Evolutionary conservation across 352 stramenopile species (phyloP).

Genomic region (Phytophthora pluvialis): DNA sequence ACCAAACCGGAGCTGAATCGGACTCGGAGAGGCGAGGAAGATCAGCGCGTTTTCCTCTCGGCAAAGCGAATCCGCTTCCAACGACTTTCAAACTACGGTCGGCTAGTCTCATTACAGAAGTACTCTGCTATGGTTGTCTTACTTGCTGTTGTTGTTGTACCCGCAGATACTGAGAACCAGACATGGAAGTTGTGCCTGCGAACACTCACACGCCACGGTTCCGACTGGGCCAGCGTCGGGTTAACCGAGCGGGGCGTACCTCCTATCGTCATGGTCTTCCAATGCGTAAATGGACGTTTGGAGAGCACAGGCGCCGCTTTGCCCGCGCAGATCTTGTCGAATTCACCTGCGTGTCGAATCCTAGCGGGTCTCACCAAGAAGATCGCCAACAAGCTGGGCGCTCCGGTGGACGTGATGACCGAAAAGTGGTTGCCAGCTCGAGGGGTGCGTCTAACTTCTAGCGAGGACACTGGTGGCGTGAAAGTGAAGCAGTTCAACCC

Average conservation of each 20-base stretch:
- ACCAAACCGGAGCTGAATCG: conserved; percentile 79
- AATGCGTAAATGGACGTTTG: conserved; percentile 49
- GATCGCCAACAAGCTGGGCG: conserved; percentile 81
- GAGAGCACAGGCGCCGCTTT: conserved; percentile 60
- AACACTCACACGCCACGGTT: conserved; percentile 75
- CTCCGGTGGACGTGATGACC: conserved; percentile 84
- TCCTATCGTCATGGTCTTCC: conserved; percentile 68
- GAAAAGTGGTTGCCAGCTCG: conserved; percentile 76
- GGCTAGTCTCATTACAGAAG: not conserved
- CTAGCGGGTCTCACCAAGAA: conserved; percentile 86
- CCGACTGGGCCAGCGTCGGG: conserved; percentile 73
- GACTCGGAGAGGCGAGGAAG: conserved; percentile 69
- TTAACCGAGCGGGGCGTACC: conserved; percentile 71
- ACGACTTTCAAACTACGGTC: conserved; percentile 78
- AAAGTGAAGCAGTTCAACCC: conserved; percentile 72
- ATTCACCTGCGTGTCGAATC: conserved; percentile 76
- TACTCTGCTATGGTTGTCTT: not conserved
- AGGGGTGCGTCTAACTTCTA: conserved; percentile 30
- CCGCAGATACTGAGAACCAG: conserved; percentile 53
- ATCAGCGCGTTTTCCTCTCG: conserved; percentile 76
- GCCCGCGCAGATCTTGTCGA: conserved; percentile 60
- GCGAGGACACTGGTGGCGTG: conserved; percentile 6
- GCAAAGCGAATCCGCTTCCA: conserved; percentile 69
- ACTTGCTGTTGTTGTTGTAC: conserved; percentile 2
- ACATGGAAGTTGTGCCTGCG: conserved; percentile 73